Base-by-base conservation (phyloP, 179 eudicot genomes). In the Actinidia chinensis region DNA sequence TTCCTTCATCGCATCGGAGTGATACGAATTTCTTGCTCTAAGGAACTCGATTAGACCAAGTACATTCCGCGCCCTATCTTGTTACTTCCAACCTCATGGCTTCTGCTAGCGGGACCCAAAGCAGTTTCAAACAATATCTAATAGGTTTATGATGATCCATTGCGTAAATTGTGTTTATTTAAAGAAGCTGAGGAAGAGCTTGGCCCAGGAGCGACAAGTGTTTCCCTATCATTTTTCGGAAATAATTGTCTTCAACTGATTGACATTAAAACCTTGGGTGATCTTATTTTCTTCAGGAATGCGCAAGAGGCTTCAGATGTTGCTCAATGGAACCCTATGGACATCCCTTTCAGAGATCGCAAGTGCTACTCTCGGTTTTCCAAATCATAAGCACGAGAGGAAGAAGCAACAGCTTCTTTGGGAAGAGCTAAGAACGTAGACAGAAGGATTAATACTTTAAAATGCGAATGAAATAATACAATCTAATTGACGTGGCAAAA, bases 71-170 rank as follows among this genome's bases (percentile, higher is more conserved):
- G 85, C 90, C 78, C 98, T 89, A 77, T 93, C 98, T 79, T 82
- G 91, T 71, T n/a, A 95, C 79, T 84, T 95, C 98, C 71, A n/a
- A 93, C 97, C 60, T 90, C 93, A 76, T 86, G 83, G 83, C 91
- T 87, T 79, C 91, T 13, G 81, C 73, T 72, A 91, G 72, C 8
- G 88, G 98, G 25, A n/a, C 79, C 75, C 73, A 95, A 43, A 50
- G 89, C 85, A 64, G 82, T 83, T 85, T 90, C 87, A 65, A n/a
- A 84, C 81, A 70, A 88, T 81, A 81, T 83, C 79, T 55, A 93
- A 68, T 75, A 93, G 40, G 77, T 81, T 82, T 59, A 74, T 42
- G 52, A 91, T 81, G 89, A 87, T 50, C 85, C 83, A 68, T 71
- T 74, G 6, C 87, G 67, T 48, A 83, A 70, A 65, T 61, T 60